Base-by-base conservation (phyloP, 2,329 filamentous ascomycete species). In the Stemphylium beticola region DNA sequence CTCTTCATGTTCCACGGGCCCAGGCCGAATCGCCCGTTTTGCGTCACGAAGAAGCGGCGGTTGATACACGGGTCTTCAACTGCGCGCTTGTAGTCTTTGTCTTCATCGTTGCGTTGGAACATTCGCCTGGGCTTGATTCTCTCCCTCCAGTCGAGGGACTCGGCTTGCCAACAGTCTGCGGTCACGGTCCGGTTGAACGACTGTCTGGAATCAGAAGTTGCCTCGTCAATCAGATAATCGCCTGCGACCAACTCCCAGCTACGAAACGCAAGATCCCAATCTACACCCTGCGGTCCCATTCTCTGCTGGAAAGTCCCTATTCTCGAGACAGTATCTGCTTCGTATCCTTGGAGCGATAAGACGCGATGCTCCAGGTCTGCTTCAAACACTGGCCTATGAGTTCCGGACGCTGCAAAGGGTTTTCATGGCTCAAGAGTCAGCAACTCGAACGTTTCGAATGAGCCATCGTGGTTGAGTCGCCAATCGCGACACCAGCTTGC, bases 401-500 rank as follows among this genome's bases (percentile, higher is more conserved):
- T 4, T 20, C 10, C 33, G 10, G 43, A 37, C 20, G 33, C 34
- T 20, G 36, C 22, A 17, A 36, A 48, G 12, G 15, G 45, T 5
- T 12, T 11, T 8, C 24, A 12, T 24, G 17, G 26, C 34, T 39
- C 18, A 11, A 38, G 37, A 20, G 8, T 14, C 36, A 20, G 11
- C 18, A 22, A 40, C 22, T 14, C 15, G 12, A 11, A 54, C 31
- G 33, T 42, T 12, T 34, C 43, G 12, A 11, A 15, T 6, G 29
- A 15, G 8, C 31, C 11, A n/a, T 43, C 17, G 22, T 33, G 31
- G 17, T 33, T 43, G 29, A 34, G 17, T n/a, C 17, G 29, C 41
- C 41, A 57, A 24, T 57, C 42, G 9, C 49, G 45, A 39, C 50
- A 57, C 53, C 49, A 60, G 31, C 57, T 54, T n/a, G 36, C 32